A percentile compares a stretch with the other conserved stretches of the same genome.
These are phyloP conservation scores for Sugiyamaella mastotermitis DNA, from an alignment of 805 yeast species.

Conservation along the genomic window DNA sequence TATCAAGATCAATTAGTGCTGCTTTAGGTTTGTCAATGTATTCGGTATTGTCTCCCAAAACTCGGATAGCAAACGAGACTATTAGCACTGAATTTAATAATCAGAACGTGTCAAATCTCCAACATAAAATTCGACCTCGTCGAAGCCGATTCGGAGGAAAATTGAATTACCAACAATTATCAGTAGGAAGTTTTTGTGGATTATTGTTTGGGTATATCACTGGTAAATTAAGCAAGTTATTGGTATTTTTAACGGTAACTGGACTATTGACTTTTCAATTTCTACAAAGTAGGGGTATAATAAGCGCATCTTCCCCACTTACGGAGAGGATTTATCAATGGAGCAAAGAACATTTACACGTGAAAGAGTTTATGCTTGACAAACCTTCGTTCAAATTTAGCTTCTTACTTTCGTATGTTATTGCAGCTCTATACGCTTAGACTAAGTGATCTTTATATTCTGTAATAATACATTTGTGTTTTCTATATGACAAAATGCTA, in stretches of 20 bases:
- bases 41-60: too few species aligned
- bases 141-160: conserved; percentile 21
- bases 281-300: conserved; percentile 48
- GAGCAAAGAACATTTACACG: conserved; percentile 14
- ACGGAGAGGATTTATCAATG: conserved; percentile 10
- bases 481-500: background rate
- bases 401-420: conserved; percentile 37
- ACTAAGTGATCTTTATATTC: background rate
- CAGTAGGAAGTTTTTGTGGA: conserved; percentile 60
- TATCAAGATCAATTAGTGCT: too few species aligned
- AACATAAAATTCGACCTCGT: too few species aligned
- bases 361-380: conserved; percentile 18
- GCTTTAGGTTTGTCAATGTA: too few species aligned
- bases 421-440: conserved; percentile 30
- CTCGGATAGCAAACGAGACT: too few species aligned
- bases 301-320: conserved; percentile 19
- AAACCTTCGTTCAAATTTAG: conserved; percentile 54
- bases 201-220: conserved; percentile 50
- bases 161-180: conserved; percentile 54
- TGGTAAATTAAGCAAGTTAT: conserved; percentile 53
- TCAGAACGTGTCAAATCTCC: too few species aligned
- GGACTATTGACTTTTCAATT: conserved; percentile 43
- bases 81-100: too few species aligned
- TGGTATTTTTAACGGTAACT: conserved; percentile 46
- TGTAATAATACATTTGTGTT: background rate